Evolutionary conservation across 164 flowering plant genomes (phyloP), one percentile per base, ranked within the genome.

Genomic region (Aristolochia californica): DNA sequence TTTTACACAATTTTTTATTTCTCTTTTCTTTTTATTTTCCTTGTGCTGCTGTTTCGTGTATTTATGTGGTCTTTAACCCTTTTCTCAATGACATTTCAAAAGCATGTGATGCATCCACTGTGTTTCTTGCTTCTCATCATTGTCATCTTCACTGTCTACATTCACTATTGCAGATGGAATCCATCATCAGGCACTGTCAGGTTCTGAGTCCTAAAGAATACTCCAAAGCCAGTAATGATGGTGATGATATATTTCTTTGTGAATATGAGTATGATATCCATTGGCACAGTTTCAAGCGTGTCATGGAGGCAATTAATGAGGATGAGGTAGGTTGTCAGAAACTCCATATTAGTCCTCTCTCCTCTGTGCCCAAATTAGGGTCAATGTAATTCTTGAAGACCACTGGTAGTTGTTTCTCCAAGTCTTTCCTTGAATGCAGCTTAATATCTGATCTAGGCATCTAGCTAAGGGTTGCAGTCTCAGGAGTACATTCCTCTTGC

Each of bases 221-320:
- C 74, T 58, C 85, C 18, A 72, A 74, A 57, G 91, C 96, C 56
- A 75, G 44, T 40, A 69, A 81, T 70, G 95, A 81, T 59, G 99
- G 99, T 22, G 99, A 93, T 85, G 96, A 89, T 72, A 77, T 89
- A 44, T 93, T 83, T 60, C 70, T 93, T 11, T 89, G 97, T 64
- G 99, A 93, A 66, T 87, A 89, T 58, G 91, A 89, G 66, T 93
- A 87, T 70, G 97, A 89, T 65, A 69, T 85, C 52, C 83, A 73
- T 27, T 84, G 99, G 94, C 88, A 83, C 66, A 87, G 83, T 72
- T 93, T 87, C 80, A 93, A 87, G 79, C 87, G 96, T 60, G 67
- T 87, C 44, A 83, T 93, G 54, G 95, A 85, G 22, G 74, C 79
- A 48, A 82, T 79, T 59, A 71, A 70, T 56, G 74, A 22, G 43